Evolutionary conservation across 495 filamentous ascomycete species (phyloP).

Genomic region (Neurospora sp.): DNA sequence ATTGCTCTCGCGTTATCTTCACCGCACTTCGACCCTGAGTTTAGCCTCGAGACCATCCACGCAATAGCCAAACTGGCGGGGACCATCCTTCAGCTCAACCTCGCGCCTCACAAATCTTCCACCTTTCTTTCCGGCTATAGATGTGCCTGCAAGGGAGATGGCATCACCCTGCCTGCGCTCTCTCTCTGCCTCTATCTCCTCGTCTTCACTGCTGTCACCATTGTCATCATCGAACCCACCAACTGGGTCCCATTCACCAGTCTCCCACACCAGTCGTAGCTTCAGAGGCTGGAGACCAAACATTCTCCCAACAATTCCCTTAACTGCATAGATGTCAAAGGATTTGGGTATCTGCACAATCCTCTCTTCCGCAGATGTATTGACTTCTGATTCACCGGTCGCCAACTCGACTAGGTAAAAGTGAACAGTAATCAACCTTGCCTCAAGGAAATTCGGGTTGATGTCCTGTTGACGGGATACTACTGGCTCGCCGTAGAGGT

Average conservation of each 20-base stretch:
- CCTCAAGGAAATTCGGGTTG: slow-evolving; percentile 62
- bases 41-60: slow-evolving; percentile 60
- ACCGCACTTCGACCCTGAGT: slow-evolving; percentile 53
- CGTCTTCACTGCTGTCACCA: slow-evolving; percentile 47
- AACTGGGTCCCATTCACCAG: slow-evolving; percentile 74
- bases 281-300: slow-evolving; percentile 56
- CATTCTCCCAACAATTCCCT: slow-evolving; percentile 62
- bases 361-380: slow-evolving; percentile 6
- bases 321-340: slow-evolving; percentile 70
- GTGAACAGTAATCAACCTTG: slow-evolving; percentile 54
- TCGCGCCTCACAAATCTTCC: slow-evolving; percentile 61
- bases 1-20: background rate
- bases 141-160: background rate
- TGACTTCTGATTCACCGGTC: slow-evolving; percentile 10
- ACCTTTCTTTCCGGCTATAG: slow-evolving; percentile 14
- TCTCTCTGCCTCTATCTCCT: slow-evolving; percentile 22
- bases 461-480: slow-evolving; percentile 42
- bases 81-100: slow-evolving; percentile 72
- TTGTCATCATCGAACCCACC: slow-evolving; percentile 51
- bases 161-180: slow-evolving; percentile 8
- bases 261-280: slow-evolving; percentile 66
- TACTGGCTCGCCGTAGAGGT: slow-evolving; percentile 55
- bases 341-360: slow-evolving; percentile 58
- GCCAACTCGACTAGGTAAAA: slow-evolving; percentile 36
- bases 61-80: slow-evolving; percentile 70